Conservation (phyloP, 768 basidiomycete species). For the Suillus fuscotomentosus region DNA sequence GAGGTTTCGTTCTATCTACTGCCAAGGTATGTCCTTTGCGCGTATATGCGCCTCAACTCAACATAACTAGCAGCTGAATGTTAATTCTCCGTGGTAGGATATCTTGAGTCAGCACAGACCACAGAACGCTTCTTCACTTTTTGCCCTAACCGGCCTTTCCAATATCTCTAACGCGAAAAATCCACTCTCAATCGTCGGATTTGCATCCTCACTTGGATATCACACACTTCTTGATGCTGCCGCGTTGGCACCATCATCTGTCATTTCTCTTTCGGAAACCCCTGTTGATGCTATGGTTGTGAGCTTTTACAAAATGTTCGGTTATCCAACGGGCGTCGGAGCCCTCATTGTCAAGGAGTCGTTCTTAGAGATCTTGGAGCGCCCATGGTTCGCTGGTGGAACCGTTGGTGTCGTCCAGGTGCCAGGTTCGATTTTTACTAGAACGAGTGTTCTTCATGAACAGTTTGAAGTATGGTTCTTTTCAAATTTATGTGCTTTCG, state of each 20-base stretch:
- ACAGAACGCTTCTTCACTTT: slow-evolving; percentile 52
- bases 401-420: slow-evolving; percentile 83
- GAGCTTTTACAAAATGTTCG: slow-evolving; percentile 91
- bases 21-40: slow-evolving; percentile 51
- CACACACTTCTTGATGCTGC: slow-evolving; percentile 79
- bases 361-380: slow-evolving; percentile 56
- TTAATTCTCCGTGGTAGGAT: slow-evolving; percentile 36
- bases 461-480: slow-evolving; percentile 65
- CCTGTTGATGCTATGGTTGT: slow-evolving; percentile 81
- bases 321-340: slow-evolving; percentile 83
- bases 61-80: not conserved
- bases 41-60: slow-evolving; percentile 18
- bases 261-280: slow-evolving; percentile 60
- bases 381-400: slow-evolving; percentile 86
- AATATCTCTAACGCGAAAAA: slow-evolving; percentile 80
- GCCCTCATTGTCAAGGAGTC: slow-evolving; percentile 73
- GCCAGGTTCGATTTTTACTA: slow-evolving; percentile 67
- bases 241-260: slow-evolving; percentile 72
- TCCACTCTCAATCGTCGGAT: slow-evolving; percentile 58
- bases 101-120: slow-evolving; percentile 53
- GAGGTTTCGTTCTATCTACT: slow-evolving; percentile 57
- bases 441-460: slow-evolving; percentile 58
- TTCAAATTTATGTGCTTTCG: not conserved
- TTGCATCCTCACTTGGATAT: slow-evolving; percentile 70
- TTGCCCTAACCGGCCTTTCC: slow-evolving; percentile 77